Conservation (phyloP, 768 basidiomycete species). For the Rhodosporidiobolus sp. region DNA sequence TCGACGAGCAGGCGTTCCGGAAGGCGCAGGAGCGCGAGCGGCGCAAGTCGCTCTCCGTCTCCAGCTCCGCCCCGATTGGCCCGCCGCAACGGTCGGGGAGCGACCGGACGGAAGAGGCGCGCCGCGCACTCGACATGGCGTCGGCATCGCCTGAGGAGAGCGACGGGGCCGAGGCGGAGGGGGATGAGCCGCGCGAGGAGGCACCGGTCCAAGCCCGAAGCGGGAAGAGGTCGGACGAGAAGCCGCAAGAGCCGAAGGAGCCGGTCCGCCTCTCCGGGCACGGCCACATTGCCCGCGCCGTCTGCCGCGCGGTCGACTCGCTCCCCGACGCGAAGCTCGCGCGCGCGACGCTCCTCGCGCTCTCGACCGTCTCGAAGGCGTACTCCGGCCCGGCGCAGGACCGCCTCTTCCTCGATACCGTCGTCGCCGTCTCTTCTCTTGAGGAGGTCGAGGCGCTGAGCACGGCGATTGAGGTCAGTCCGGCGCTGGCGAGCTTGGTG, state of each 20-base stretch:
- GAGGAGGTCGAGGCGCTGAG: not conserved
- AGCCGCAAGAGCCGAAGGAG: not conserved
- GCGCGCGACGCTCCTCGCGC: not conserved
- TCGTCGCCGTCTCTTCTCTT: not conserved
- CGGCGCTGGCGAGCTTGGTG: not conserved
- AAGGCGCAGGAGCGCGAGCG: not conserved
- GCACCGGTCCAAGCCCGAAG: too few species aligned
- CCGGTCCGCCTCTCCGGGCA: not conserved
- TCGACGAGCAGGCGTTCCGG: not conserved
- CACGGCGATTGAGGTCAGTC: not conserved
- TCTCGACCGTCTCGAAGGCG: not conserved
- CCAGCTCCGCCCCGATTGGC: too few species aligned
- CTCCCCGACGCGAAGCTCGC: not conserved
- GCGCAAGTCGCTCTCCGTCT: not conserved
- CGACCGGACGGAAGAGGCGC: not conserved
- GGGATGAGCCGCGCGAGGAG: not conserved
- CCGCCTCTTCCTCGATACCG: not conserved
- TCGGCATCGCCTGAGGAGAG: not conserved
- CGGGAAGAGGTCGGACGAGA: too few species aligned
- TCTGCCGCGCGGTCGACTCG: not conserved
- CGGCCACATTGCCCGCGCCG: not conserved
- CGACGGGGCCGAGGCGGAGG: not conserved
- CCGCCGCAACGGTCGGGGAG: not conserved
- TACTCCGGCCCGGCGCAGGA: not conserved
- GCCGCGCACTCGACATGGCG: conserved; percentile 8